Evolutionary conservation across 2,329 filamentous ascomycete species (phyloP), one percentile per base, ranked within the genome.

Genomic region (Diplodia scrobiculata): DNA sequence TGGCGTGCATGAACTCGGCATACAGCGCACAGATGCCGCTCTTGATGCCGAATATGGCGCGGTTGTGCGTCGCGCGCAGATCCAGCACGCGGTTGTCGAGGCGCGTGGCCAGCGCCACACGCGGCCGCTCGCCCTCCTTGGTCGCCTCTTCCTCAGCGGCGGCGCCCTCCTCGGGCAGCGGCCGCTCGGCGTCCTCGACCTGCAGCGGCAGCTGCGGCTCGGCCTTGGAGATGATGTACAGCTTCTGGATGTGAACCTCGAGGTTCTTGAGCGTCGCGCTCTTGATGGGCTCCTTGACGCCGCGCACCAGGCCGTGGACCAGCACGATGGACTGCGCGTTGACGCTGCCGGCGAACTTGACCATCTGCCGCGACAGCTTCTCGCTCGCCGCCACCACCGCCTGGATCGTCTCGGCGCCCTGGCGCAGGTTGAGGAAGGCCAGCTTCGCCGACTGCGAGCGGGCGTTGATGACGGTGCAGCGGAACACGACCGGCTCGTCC

Each of bases 1-100:
- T 86, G 70, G 85, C 83, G 68, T 89, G 84, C 71, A 97, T 88
- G 77, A 93, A 98, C 71, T 92, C 88, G 67, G 84, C 82, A 79
- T 96, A 96, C 13, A 95, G 83, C 68, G 85, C 83, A 68, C 86
- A 84, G 47, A 91, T 87, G 66, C 85, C 87, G 73, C 83, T 83
- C 70, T 86, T 88, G 73, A 89, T 86, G 73, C 83, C 79, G 83
- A 94, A 94, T 73, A 92, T 92, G 67, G 93, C 92, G 77, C 96
- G 91, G 80, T 95, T 96, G 68, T 96, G 90, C 68, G 92, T 91
- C 0, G 92, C 91, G 66, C 95, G 89, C 75, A 97, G 90, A 81
- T 97, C 93, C 81, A 99, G 90, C 63, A 91, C 91, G 68, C 91
- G 88, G 84, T 98, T 97, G 83, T 96, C 90, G 60, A 97, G 86